Percentiles rank a stretch among this genome's conserved stretches.
These are phyloP conservation scores for Chrysosporium keratinophilum DNA, from an alignment of 2,329 filamentous ascomycete species.

Conservation along the genomic window DNA sequence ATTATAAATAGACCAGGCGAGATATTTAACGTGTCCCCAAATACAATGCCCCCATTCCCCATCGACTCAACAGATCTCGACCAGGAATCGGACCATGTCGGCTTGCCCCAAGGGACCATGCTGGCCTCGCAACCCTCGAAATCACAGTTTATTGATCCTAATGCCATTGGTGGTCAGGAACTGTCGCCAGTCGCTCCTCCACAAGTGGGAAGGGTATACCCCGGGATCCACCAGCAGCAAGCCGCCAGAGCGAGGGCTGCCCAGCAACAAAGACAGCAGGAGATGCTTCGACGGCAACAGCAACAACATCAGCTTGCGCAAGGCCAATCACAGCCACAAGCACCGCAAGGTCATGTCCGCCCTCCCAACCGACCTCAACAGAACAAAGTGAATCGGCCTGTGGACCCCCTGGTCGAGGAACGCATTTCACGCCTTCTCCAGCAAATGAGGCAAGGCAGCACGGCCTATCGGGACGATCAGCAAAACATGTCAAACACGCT, in stretches of 20 bases:
- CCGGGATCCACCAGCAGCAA: slow-evolving; percentile 84
- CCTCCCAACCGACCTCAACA: slow-evolving; percentile 21
- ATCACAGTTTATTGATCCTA: slow-evolving; percentile 61
- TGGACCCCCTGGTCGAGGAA: slow-evolving; percentile 71
- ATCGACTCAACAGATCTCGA: slow-evolving; percentile 57
- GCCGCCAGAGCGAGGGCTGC: slow-evolving; percentile 66
- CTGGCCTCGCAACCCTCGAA: slow-evolving; percentile 25
- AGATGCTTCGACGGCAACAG: slow-evolving; percentile 47
- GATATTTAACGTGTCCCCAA: background rate
- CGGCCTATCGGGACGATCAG: slow-evolving; percentile 43
- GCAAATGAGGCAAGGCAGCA: slow-evolving; percentile 73
- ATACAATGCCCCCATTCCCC: slow-evolving; percentile 55
- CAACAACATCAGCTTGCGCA: slow-evolving; percentile 43
- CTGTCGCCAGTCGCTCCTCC: slow-evolving; percentile 42
- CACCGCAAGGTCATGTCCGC: slow-evolving; percentile 20
- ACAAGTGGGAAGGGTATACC: slow-evolving; percentile 67
- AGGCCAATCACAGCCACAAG: slow-evolving; percentile 10
- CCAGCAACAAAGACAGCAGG: slow-evolving; percentile 54
- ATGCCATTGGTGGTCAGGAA: slow-evolving; percentile 56
- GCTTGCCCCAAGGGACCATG: slow-evolving; percentile 49
- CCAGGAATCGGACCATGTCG: slow-evolving; percentile 54
- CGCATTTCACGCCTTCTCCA: slow-evolving; percentile 88
- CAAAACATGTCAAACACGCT: slow-evolving; percentile 31
- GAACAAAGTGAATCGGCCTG: slow-evolving; percentile 29
- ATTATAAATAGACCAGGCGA: slow-evolving; percentile 2